Base-by-base conservation (phyloP, 1,284 basidiomycete species). In the Sporisorium exsertum region DNA sequence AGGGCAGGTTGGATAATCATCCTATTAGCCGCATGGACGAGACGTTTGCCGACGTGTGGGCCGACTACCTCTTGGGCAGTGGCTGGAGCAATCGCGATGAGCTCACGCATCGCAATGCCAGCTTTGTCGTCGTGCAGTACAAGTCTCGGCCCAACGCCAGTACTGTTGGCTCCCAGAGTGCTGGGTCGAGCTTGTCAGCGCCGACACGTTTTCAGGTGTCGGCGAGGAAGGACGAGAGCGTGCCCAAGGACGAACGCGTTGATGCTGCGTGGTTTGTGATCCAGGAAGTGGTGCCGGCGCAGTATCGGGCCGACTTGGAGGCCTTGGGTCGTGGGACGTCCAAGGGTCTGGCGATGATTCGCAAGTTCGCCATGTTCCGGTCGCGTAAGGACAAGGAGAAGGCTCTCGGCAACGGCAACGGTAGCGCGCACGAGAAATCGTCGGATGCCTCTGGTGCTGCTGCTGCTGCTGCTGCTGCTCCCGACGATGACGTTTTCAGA, bases 41-140 rank as follows among this genome's bases (percentile, higher is more conserved):
- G 42, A 58, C 67, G 1, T 85, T 85, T 50, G 75, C 82, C 29
- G 82, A 85, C 53, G 81, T 83, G 3, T 84, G 77, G 76, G 83
- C 82, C 2, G 84, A 85, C 59, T 82, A 78, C 33, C 64, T 84
- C 3, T 40, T 85, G 6, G 84, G 83, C 5, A 80, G 61, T 45
- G 84, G 84, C 15, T 85, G 84, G 84, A 81, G 80, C 69, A 83
- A 84, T 47, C 76, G 83, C 37, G 83, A 85, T 55, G 84, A 85
- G 62, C 72, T 79, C 15, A 83, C 83, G 32, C 83, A 84, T 55
- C 71, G 84, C 18, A 64, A 65, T 15, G 80, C 84, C n/a, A 84
- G 75, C 62, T 85, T 85, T 74, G 84, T 78, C 29, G 72, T 85
- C 2, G 67, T 85, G 32, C 84, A 85, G 74, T 77, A 83, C 73